Conservation (phyloP, 805 yeast genomes). For the Cyberlindnera misumaiensis region DNA sequence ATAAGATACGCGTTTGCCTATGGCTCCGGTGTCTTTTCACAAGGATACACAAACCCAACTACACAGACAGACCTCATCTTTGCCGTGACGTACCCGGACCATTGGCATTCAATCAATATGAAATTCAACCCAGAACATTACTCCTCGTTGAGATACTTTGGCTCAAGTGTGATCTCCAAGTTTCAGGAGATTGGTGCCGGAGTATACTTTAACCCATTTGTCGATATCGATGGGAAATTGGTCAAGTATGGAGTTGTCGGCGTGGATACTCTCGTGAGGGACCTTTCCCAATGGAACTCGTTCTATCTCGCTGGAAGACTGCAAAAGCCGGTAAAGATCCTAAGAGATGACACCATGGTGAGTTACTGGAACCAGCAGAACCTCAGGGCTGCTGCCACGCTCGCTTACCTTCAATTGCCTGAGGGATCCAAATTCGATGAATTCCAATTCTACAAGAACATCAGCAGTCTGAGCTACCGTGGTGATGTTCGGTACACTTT, state of each 20-base stretch:
- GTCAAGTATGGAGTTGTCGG: slow-evolving; percentile 88
- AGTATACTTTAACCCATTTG: slow-evolving; percentile 89
- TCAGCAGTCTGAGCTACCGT: slow-evolving; percentile 74
- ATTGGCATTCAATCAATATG: slow-evolving; percentile 74
- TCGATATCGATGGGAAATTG: slow-evolving; percentile 47
- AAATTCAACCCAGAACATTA: slow-evolving; percentile 68
- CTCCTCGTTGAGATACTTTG: slow-evolving; percentile 56
- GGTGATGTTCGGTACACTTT: slow-evolving; percentile 86
- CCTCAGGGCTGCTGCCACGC: slow-evolving; percentile 66
- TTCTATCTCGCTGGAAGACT: slow-evolving; percentile 87
- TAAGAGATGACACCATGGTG: slow-evolving; percentile 58
- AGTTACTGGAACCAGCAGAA: slow-evolving; percentile 69
- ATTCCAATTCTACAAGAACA: slow-evolving; percentile 62
- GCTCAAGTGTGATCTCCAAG: slow-evolving; percentile 47
- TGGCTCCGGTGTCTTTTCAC: slow-evolving; percentile 90
- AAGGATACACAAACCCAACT: slow-evolving; percentile 40
- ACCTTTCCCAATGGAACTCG: slow-evolving; percentile 77
- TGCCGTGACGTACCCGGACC: slow-evolving; percentile 66
- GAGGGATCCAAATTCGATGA: slow-evolving; percentile 41
- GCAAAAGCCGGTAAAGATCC: slow-evolving; percentile 85
- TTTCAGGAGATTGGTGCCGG: slow-evolving; percentile 80
- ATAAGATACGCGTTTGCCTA: slow-evolving; percentile 82
- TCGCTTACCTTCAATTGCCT: slow-evolving; percentile 37
- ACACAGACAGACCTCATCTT: slow-evolving; percentile 84
- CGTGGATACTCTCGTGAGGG: slow-evolving; percentile 50